Evolutionary conservation across 768 basidiomycete genomes (phyloP).

Genomic region (Epithele typhae): DNA sequence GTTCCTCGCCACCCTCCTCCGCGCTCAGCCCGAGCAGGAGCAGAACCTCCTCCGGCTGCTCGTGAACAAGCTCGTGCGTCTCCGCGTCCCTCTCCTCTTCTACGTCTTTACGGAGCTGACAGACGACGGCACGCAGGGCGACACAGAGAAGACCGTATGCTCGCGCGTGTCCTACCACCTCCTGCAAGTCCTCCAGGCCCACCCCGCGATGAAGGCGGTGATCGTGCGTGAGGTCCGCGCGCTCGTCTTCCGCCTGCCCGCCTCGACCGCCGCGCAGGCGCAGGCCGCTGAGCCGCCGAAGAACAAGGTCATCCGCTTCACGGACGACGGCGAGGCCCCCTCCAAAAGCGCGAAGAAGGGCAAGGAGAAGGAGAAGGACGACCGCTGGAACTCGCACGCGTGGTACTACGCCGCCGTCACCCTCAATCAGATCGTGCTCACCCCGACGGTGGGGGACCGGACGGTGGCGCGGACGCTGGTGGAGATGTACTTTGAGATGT

Average conservation of each 20-base stretch:
- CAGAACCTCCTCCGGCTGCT: constrained; percentile 90
- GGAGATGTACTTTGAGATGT: constrained; percentile 92
- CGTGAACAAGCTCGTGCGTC: constrained; percentile 85
- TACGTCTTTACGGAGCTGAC: too few species aligned
- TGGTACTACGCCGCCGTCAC: constrained; percentile 93
- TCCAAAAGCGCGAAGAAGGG: neutral
- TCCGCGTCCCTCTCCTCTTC: too few species aligned
- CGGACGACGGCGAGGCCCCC: constrained; percentile 22
- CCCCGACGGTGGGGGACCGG: constrained; percentile 52
- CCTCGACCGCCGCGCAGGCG: constrained; percentile 31
- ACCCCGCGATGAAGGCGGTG: constrained; percentile 90
- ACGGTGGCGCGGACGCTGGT: constrained; percentile 76
- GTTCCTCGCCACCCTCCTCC: constrained; percentile 74
- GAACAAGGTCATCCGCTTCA: constrained; percentile 52
- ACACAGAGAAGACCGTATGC: constrained; percentile 81
- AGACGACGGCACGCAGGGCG: constrained; percentile 52
- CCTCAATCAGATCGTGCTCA: constrained; percentile 87
- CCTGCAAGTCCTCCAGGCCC: constrained; percentile 83
- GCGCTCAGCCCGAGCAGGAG: constrained; percentile 94
- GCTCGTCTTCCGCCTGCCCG: constrained; percentile 64
- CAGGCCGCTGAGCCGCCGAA: constrained; percentile 9
- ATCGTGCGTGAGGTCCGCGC: constrained; percentile 84
- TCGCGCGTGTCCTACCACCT: constrained; percentile 89
- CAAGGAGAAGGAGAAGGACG: constrained; percentile 27
- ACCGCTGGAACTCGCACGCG: constrained; percentile 60